Evolutionary conservation across 78 protist species (phyloP), one percentile per base, ranked within the genome.

Genomic region (Dictyostelium intermedium): DNA sequence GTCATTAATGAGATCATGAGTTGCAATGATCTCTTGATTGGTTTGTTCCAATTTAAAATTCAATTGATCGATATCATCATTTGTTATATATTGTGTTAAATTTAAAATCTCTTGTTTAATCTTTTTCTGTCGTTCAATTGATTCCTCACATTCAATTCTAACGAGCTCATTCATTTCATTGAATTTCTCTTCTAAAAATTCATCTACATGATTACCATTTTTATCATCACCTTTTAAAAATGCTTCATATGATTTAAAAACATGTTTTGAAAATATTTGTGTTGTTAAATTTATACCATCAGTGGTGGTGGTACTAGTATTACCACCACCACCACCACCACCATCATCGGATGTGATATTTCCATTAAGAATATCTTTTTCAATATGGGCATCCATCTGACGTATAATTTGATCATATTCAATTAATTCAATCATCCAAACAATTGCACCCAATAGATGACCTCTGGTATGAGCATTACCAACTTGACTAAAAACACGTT

Each of bases 381-480:
- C 85, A 43, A 30, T 43, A 16, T 87, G 85, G 0, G 27, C 34
- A 16, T 82, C 85, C 30, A 34, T 39, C 45, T 85, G 30, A 56
- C 66, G 66, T 23, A n/a, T 20, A 1, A 35, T 0, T 73, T 56
- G 82, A 39, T 77, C 82, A 47, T 35, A 37, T 35, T 86, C 84
- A 18, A 95, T 63, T 0, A 95, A 23, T 18, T 95, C 97, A 4
- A 93, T 85, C 41, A 95, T 37, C 97, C 97, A 95, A 13, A 50
- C 1, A 2, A 95, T 82, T 11, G 92, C 97, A 8, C 96, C 97
- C 34, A 95, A 70, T 13, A 95, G 25, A 35, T 39, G 43, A n/a
- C 96, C 97, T 95, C 92, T 93, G 6, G 93, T 79, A 47, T 93
- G 96, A 9, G 60, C 66, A 16, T 91, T 25, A 34, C 95, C 96